Evolutionary conservation across 345 rosid genomes (phyloP), one percentile per base, ranked within the genome.

Genomic region (Toxicodendron radicans): DNA sequence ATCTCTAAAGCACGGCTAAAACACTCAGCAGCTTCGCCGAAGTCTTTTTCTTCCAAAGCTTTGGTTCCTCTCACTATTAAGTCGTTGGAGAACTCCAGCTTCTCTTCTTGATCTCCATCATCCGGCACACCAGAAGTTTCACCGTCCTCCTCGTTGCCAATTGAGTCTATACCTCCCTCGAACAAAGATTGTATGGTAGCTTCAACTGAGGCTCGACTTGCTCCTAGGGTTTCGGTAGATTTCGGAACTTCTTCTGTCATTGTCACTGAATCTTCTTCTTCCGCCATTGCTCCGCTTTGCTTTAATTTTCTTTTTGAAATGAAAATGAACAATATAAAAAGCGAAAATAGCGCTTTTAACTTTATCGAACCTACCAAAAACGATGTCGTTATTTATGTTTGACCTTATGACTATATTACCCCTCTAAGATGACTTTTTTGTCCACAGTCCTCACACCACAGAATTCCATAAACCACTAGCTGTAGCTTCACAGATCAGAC

Each of bases 1-100:
- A 93, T 93, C 74, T 95, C 98, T 9, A 95, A 91, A 61, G 95
- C 88, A 35, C 98, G 99, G 85, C 98, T 91, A 56, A 90, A 91
- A 87, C 93, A 95, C 48, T 95, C 98, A 7, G 88, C 89, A 18
- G 99, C 99, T 81, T 93, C 97, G 7, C 67, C 74, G 68, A 78
- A 87, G 73, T 95, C 96, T 1, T 68, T 73, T 52, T 89, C 95
- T 69, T 80, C 91, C 64, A 95, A 63, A 17, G 91, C 96, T 13
- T 7, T 48, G 18, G 81, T 73, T 64, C 97, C 98, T 80, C 71
- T 84, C 85, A 87, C 95, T 64, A 85, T 68, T 74, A 95, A 74
- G 77, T 90, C 92, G 5, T 82, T 86, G 2, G 93, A 88, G 57
- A 83, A 75, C 84, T 90, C 97, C 58, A 92, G 79, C 16, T 90